Percentiles rank a stretch among this genome's conserved stretches.
Conservation (phyloP, 805 yeast species). For the Ogataea nonfermentans region DNA sequence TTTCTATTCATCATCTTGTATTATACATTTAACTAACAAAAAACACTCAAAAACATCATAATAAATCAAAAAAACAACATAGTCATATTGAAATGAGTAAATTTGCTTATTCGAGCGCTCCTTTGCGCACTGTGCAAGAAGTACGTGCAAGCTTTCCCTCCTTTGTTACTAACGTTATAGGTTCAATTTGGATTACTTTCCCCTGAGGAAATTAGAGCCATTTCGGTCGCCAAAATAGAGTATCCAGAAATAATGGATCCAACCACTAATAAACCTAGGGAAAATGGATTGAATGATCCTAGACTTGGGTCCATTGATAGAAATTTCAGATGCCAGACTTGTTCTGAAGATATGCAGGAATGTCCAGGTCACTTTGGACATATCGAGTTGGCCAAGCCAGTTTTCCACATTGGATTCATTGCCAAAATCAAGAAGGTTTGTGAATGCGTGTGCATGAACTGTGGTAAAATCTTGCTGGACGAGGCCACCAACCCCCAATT, state of each 20-base stretch:
- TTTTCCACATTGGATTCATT: conserved; percentile 94
- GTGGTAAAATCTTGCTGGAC: conserved; percentile 91
- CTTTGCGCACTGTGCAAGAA: conserved; percentile 94
- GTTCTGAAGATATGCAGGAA: conserved; percentile 99
- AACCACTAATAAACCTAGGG: conserved; percentile 89
- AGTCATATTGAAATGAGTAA: conserved; percentile 31
- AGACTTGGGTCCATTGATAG: conserved; percentile 96
- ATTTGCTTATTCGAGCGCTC: conserved; percentile 97
- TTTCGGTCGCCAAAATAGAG: conserved; percentile 96
- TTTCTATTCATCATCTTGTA: conserved; percentile 14
- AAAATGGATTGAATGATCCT: conserved; percentile 97
- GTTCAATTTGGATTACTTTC: conserved; percentile 96
- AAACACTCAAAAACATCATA: conserved; percentile 6
- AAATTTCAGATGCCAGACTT: conserved; percentile 96
- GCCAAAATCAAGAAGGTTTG: conserved; percentile 92
- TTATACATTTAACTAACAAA: conserved; percentile 13
- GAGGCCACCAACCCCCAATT: conserved; percentile 70
- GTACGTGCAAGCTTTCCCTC: conserved; percentile 42
- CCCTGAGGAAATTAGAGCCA: conserved; percentile 96
- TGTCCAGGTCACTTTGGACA: conserved; percentile 99
- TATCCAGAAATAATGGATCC: conserved; percentile 99
- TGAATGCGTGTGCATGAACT: conserved; percentile 97
- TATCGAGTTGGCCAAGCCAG: conserved; percentile 97
- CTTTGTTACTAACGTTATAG: conserved; percentile 32
- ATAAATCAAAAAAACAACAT: conserved; percentile 17